Percentiles rank a stretch among this genome's conserved stretches.
Evolutionary conservation across 179 eudicot genomes (phyloP).

Genomic region (Nepenthes alata): DNA sequence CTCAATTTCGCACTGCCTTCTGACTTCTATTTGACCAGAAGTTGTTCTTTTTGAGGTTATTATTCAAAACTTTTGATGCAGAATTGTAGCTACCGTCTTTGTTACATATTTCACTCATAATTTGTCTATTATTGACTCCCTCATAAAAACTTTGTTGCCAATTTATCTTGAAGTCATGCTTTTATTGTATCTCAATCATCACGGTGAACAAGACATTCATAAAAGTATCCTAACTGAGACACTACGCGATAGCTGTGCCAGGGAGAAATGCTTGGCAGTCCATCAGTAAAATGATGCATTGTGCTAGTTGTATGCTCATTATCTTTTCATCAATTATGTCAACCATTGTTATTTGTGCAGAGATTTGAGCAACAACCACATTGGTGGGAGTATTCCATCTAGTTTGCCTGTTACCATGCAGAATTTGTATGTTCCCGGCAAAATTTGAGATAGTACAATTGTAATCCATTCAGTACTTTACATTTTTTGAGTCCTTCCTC

Average conservation of each 20-base stretch:
- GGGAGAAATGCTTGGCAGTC: not conserved
- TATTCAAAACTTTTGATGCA: no score
- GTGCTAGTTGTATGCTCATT: not conserved
- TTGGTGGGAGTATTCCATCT: constrained; percentile 82
- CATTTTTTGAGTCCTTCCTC: not conserved
- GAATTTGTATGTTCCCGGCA: constrained; percentile 42
- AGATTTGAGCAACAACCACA: constrained; percentile 70
- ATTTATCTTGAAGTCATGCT: no score
- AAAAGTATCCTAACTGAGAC: no score
- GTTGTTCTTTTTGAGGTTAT: no score
- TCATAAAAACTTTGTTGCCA: no score
- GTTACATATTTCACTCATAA: no score
- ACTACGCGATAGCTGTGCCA: not conserved
- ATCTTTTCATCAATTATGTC: constrained; percentile 2
- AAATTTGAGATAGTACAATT: not conserved
- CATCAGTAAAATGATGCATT: not conserved
- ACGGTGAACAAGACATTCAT: no score
- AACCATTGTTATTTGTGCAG: constrained; percentile 26
- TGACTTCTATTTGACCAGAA: no score
- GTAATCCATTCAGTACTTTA: not conserved
- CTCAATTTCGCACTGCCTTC: not conserved
- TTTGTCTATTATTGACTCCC: no score
- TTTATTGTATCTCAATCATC: no score
- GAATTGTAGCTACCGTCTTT: no score
- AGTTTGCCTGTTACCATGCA: constrained; percentile 60